Conservation (phyloP, 2,329 filamentous ascomycete genomes). For the Epicoccum nigrum region DNA sequence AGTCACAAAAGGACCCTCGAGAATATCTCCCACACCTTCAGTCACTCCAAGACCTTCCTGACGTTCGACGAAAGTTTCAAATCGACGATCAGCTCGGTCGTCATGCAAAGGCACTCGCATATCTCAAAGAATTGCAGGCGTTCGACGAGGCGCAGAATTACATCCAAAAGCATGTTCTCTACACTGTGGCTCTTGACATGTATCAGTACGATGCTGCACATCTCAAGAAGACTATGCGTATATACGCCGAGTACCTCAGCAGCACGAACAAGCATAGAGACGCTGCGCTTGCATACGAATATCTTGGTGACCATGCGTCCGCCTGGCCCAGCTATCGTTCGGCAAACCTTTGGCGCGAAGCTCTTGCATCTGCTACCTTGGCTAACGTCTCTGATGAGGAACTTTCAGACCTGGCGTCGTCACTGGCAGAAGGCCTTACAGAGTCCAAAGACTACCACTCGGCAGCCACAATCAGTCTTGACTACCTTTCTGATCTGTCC, state of each 20-base stretch:
- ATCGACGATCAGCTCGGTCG: conserved; percentile 89
- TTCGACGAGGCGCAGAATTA: conserved; percentile 83
- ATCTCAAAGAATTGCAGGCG: conserved; percentile 73
- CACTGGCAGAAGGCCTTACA: conserved; percentile 76
- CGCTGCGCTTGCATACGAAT: conserved; percentile 90
- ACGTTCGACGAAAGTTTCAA: conserved; percentile 74
- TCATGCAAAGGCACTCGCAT: conserved; percentile 74
- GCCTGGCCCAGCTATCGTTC: conserved; percentile 85
- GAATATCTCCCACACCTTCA: conserved; percentile 97
- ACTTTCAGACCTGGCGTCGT: conserved; percentile 70
- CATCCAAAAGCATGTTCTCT: conserved; percentile 78
- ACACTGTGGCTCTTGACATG: conserved; percentile 75
- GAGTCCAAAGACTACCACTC: conserved; percentile 84
- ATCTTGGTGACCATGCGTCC: conserved; percentile 72
- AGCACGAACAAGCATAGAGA: conserved; percentile 79
- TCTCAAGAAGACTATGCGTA: conserved; percentile 70
- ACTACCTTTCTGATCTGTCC: conserved; percentile 77
- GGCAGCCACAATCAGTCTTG: conserved; percentile 79
- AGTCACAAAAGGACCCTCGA: conserved; percentile 91
- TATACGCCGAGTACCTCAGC: conserved; percentile 81
- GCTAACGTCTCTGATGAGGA: conserved; percentile 63
- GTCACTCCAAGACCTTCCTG: conserved; percentile 75
- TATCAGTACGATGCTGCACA: conserved; percentile 81
- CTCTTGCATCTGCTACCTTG: conserved; percentile 77
- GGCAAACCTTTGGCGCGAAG: conserved; percentile 89